Evolutionary conservation across 805 yeast genomes (phyloP), one percentile per base, ranked within the genome.

Genomic region (Spathaspora girioi): DNA sequence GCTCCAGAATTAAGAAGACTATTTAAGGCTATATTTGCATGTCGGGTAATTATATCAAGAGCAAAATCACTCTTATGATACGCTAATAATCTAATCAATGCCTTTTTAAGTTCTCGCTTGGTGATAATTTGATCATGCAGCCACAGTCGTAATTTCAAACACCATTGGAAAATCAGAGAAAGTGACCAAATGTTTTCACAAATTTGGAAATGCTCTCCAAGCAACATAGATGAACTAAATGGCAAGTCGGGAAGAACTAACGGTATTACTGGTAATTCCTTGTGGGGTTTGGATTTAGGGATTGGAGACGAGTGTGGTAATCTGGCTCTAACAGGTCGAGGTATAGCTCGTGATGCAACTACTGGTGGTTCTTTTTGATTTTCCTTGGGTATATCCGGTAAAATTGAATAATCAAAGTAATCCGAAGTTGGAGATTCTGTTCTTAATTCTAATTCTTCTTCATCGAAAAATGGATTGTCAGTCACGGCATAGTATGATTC

Each of bases 171-270:
- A 3, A 84, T 66, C 17, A 71, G 72, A 0, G 78, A 75, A 12
- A 84, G 55, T 0, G 78, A 69, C 67, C 78, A 76, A 2, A 82
- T 75, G 35, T 66, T 65, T 2, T 61, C 60, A 56, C 87, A 82
- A 20, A 67, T 71, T 10, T 76, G 61, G 48, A 81, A 73, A 54
- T 83, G 85, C n/a, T 69, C 66, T 18, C 74, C 73, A 14, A 38
- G 41, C 38, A 84, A 62, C 0, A 76, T 65, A 11, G 78, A 72
- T 0, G 86, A 76, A 3, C 80, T 65, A 54, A 83, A 84, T 2
- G 87, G 87, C 8, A 83, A 69, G 44, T 77, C 73, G 0, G 89
- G 88, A 17, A 81, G 58, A 44, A 72, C 75, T 5, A 77, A 58
- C 4, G 82, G 81, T 1, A 75, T 65, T 0, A 76, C 75, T 0